phyloP scores from a whole-genome alignment of 2,329 filamentous ascomycete species.

The Aspergillus neotritici region DNA sequence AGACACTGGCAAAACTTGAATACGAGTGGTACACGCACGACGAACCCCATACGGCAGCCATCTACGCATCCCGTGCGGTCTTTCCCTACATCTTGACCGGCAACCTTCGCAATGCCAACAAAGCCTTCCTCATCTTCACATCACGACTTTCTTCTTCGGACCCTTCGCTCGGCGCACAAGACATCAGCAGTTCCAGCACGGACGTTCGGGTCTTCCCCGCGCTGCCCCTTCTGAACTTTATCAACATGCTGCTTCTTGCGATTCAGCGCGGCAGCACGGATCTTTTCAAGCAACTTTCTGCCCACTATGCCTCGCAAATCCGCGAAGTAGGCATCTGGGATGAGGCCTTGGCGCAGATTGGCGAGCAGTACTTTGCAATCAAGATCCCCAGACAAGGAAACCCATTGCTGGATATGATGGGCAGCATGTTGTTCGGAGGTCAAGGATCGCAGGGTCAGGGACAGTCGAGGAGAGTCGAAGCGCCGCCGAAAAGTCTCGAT shows the following conservation, averaged over 20 bases:
- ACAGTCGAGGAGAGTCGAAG: constrained; percentile 44
- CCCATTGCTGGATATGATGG: constrained; percentile 97
- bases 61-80: constrained; percentile 79
- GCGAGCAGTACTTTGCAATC: constrained; percentile 96
- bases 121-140: constrained; percentile 71
- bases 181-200: constrained; percentile 67
- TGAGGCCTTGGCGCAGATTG: constrained; percentile 76
- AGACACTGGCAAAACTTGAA: constrained; percentile 73
- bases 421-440: constrained; percentile 79
- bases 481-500: constrained; percentile 40
- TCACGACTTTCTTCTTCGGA: constrained; percentile 55
- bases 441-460: constrained; percentile 34
- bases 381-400: constrained; percentile 83
- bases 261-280: constrained; percentile 74
- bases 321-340: constrained; percentile 74
- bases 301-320: constrained; percentile 74
- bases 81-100: constrained; percentile 87
- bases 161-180: constrained; percentile 65
- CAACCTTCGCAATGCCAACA: constrained; percentile 84
- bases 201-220: constrained; percentile 82
- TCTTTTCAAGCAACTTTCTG: constrained; percentile 72
- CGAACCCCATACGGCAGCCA: constrained; percentile 77
- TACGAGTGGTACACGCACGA: constrained; percentile 92
- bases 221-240: constrained; percentile 90
- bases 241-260: constrained; percentile 75